Base-by-base conservation (phyloP, 1,139 yeast genomes). In the Saccharomycopsis hybrid region DNA sequence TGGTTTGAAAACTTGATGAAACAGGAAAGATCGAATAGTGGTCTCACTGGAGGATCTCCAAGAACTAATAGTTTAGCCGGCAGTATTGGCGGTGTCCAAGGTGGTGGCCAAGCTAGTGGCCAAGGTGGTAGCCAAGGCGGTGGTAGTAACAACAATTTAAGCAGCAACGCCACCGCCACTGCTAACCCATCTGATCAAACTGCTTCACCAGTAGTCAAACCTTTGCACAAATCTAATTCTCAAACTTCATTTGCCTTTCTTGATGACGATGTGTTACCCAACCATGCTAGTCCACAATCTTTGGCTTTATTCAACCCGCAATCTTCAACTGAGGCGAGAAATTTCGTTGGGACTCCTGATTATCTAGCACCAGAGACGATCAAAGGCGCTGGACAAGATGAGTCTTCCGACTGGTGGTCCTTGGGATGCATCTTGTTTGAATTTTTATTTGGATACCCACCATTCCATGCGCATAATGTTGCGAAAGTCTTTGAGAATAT, bases 381-480 rank as follows among this genome's bases (percentile, higher is more conserved):
- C 56, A 72, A 77, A 45, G 97, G 97, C 33, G 73, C 75, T 4
- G 87, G 88, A 0, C 97, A 92, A 63, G 88, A 83, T 56, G 92
- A 83, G 58, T 78, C 84, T 43, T 82, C 95, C 38, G 99, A 94
- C 70, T 94, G 98, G 98, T 94, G 98, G 98, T 87, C 97, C 1
- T 77, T 90, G 43, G 99, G 99, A 0, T 92, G 97, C 66, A 89
- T 94, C 52, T 67, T 90, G 50, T 94, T 92, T 69, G 99, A 94
- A 65, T 84, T 92, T 61, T 67, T 89, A 48, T 86, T 86, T 64
- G 98, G 98, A 0, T 86, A 82, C 62, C 97, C 98, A 0, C 99
- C 99, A 2, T 94, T 94, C 65, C 95, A 88, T 64, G 95, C 87
- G 1, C 71, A 73, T 4, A 74, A 90, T 0, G 95, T 97, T 0